These are phyloP conservation scores for Elongisporangium prolatum DNA, from an alignment of 352 stramenopile species.

Conservation along the genomic window DNA sequence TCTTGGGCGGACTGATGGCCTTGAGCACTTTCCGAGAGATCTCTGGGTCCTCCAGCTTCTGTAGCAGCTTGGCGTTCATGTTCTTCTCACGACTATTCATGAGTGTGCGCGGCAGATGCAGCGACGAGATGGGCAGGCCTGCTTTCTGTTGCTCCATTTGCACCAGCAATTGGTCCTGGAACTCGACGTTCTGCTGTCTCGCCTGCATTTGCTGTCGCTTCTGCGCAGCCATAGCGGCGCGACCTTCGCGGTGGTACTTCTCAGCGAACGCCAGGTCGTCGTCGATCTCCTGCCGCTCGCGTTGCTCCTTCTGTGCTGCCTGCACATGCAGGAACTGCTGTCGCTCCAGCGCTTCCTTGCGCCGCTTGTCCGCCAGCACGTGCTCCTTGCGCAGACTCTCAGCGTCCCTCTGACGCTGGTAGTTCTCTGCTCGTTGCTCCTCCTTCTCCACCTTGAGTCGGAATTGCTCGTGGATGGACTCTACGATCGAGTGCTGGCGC, in stretches of 20 bases:
- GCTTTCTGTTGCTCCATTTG: slow-evolving; percentile 63
- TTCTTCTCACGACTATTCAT: slow-evolving; percentile 65
- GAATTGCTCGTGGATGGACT: slow-evolving; percentile 46
- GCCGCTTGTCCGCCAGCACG: slow-evolving; percentile 18
- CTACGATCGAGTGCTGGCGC: slow-evolving; percentile 27
- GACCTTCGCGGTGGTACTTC: slow-evolving; percentile 40
- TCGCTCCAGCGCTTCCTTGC: slow-evolving; percentile 43
- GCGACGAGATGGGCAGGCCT: slow-evolving; percentile 36
- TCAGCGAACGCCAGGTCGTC: slow-evolving; percentile 58
- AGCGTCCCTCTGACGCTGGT: slow-evolving; percentile 53
- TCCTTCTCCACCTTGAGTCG: slow-evolving; percentile 44
- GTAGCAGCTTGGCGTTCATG: slow-evolving; percentile 59
- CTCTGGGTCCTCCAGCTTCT: slow-evolving; percentile 57
- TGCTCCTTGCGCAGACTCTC: slow-evolving; percentile 28
- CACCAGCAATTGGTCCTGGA: slow-evolving; percentile 51
- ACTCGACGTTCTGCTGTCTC: slow-evolving; percentile 48
- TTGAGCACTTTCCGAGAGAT: slow-evolving; percentile 51
- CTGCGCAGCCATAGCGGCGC: slow-evolving; percentile 37
- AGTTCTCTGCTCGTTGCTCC: slow-evolving; percentile 52
- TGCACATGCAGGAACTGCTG: slow-evolving; percentile 51
- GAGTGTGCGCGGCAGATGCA: slow-evolving; percentile 48
- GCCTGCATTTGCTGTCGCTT: slow-evolving; percentile 25
- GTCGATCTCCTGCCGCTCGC: slow-evolving; percentile 47
- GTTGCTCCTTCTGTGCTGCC: slow-evolving; percentile 43
- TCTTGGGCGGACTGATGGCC: slow-evolving; percentile 56